Conservation (phyloP, 2,329 filamentous ascomycete genomes). For the Alternaria sp. region DNA sequence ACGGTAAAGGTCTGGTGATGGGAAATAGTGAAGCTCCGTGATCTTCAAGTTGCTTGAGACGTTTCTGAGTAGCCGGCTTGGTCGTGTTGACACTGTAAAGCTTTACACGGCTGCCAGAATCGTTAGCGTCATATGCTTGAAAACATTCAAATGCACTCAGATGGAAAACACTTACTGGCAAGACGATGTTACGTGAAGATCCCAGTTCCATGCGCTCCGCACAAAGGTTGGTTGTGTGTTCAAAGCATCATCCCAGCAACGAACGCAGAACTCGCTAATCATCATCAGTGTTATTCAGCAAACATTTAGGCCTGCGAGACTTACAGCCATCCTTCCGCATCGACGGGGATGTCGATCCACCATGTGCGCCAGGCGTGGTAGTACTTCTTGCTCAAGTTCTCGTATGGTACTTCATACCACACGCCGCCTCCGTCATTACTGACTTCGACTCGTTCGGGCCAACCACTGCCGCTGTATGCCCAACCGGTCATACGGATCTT, state of each 20-base stretch:
- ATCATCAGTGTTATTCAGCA: slow-evolving; percentile 1
- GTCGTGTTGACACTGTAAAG: slow-evolving; percentile 69
- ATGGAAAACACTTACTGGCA: slow-evolving; percentile 56
- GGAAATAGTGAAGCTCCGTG: slow-evolving; percentile 59
- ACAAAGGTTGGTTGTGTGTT: slow-evolving; percentile 58
- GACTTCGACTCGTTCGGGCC: slow-evolving; percentile 69
- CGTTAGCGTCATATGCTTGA: not conserved
- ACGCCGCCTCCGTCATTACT: slow-evolving; percentile 68
- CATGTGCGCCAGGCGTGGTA: slow-evolving; percentile 71
- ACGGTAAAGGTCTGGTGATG: slow-evolving; percentile 62
- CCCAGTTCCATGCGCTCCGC: slow-evolving; percentile 66
- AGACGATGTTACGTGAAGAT: slow-evolving; percentile 69
- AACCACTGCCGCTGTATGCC: slow-evolving; percentile 56
- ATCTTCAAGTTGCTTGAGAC: slow-evolving; percentile 62
- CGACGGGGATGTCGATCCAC: slow-evolving; percentile 68
- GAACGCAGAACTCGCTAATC: slow-evolving; percentile 50
- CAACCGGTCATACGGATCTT: slow-evolving; percentile 62
- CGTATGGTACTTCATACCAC: slow-evolving; percentile 69
- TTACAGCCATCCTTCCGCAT: slow-evolving; percentile 57
- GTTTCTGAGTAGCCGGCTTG: slow-evolving; percentile 57
- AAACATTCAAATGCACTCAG: no score
- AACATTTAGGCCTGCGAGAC: not conserved
- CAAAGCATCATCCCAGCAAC: slow-evolving; percentile 57
- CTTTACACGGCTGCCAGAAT: slow-evolving; percentile 36
- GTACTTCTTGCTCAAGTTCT: slow-evolving; percentile 69